Conservation (phyloP, 148 eudicot species). For the Bassia scoparia region DNA sequence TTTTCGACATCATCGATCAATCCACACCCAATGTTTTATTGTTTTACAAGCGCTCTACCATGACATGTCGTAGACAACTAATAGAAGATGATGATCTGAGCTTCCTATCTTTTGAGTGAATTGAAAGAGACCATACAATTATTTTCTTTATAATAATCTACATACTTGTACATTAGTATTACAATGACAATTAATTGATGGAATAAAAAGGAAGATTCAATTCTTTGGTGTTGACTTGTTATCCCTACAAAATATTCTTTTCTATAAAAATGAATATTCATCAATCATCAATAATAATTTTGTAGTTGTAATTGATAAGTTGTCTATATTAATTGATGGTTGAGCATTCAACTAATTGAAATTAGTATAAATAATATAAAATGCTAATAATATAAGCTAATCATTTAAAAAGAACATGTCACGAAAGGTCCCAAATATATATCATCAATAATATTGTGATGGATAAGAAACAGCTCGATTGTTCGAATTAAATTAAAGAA, state of each 20-base stretch:
- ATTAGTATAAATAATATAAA: background rate
- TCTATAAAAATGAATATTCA: constrained; percentile 1
- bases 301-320: background rate
- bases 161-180: too few relatives aligned
- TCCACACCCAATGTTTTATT: too few relatives aligned
- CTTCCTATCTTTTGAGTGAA: too few relatives aligned
- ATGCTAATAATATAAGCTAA: background rate
- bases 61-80: too few relatives aligned
- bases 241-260: background rate
- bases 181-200: too few relatives aligned
- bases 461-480: background rate
- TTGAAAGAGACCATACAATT: too few relatives aligned
- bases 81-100: too few relatives aligned
- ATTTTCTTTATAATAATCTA: too few relatives aligned
- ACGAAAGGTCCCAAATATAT: background rate
- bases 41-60: too few relatives aligned
- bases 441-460: background rate
- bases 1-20: too few relatives aligned
- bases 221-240: background rate
- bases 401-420: background rate
- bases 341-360: background rate
- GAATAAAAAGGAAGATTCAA: constrained; percentile 10
- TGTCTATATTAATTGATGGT: background rate
- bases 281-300: background rate
- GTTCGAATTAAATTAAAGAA: background rate